Base-by-base conservation (phyloP, 108 stramenopile genomes). In the Parietichytrium sp. region DNA sequence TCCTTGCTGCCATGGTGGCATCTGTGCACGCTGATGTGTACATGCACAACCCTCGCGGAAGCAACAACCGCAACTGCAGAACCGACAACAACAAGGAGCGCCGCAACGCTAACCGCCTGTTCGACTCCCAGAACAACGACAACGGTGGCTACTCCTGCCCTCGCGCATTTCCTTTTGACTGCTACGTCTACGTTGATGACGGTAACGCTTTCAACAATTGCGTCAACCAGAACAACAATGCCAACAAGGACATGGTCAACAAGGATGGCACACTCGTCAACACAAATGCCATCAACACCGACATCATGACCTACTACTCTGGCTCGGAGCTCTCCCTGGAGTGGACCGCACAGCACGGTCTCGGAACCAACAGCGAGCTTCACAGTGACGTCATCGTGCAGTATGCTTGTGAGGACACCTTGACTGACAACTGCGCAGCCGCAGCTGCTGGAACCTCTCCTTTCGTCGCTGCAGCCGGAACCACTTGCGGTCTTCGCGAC, bases 51-150 rank as follows among this genome's bases (percentile, higher is more conserved):
- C 81, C 83, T 2, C 83, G 83, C 29, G 86, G 86, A 23, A 53
- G 77, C 25, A 88, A 88, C 55, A 85, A 88, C 80, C 79, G 87
- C 16, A 88, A 88, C 55, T 88, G 87, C 83, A 81, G 45, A 20
- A 6, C 23, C 4, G 12, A 36, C 4, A 18, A 30, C 31, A 26
- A 15, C 33, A 49, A 29, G 8, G 48, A 31, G 54, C 6, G 49
- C 4, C 51, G 53, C 77, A 82, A 83, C 82, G 84, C 54, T 1
- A 82, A 85, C 55, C 84, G 87, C 13, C 85, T 88, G 20, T 88
- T 88, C 54, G 82, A 88, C 83, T 50, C 49, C 47, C 84, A 88
- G 49, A 88, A 88, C 80, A 88, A 88, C 52, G 79, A 77, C 55
- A 31, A n/a, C 3, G 87, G 87, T 10, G 87, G 87, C 16, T 88